These are phyloP conservation scores for Chlamydomonas schloesseri DNA, from an alignment of 139 green algal genomes.

Conservation along the genomic window DNA sequence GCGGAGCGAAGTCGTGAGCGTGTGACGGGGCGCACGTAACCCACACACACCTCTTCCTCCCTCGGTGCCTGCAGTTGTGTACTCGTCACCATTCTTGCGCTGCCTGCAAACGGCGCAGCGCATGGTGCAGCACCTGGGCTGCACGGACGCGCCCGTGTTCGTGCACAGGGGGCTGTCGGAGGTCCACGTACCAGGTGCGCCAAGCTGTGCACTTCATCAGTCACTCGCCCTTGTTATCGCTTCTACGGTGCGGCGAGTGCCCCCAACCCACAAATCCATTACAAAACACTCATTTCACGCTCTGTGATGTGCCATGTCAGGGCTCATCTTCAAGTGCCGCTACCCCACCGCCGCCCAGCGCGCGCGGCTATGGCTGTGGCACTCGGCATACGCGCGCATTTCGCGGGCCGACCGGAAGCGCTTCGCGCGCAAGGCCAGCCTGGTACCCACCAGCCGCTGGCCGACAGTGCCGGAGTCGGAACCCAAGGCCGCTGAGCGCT, in stretches of 20 bases:
- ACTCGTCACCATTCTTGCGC: constrained; percentile 23
- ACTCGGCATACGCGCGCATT: neutral
- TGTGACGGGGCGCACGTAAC: too few relatives aligned
- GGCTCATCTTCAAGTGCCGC: constrained; percentile 15
- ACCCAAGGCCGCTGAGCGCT: neutral
- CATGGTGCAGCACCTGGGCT: neutral
- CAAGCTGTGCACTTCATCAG: too few relatives aligned
- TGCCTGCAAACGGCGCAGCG: constrained; percentile 24
- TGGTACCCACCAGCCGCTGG: neutral
- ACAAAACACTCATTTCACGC: too few relatives aligned
- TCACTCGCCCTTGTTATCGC: too few relatives aligned
- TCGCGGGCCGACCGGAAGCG: neutral
- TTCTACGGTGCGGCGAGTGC: too few relatives aligned
- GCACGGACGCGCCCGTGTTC: neutral
- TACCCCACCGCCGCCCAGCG: neutral
- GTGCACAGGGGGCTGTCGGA: constrained; percentile 19
- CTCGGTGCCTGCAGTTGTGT: neutral
- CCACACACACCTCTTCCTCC: neutral
- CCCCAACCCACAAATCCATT: too few relatives aligned
- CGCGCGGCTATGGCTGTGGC: constrained; percentile 25
- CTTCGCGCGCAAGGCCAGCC: neutral
- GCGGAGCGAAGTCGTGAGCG: too few relatives aligned
- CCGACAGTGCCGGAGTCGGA: constrained; percentile 24
- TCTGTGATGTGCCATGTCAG: neutral
- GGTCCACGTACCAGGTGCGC: constrained; percentile 17